Base-by-base conservation (phyloP, 1,139 yeast species). In the Petasospora rhodanensis region DNA sequence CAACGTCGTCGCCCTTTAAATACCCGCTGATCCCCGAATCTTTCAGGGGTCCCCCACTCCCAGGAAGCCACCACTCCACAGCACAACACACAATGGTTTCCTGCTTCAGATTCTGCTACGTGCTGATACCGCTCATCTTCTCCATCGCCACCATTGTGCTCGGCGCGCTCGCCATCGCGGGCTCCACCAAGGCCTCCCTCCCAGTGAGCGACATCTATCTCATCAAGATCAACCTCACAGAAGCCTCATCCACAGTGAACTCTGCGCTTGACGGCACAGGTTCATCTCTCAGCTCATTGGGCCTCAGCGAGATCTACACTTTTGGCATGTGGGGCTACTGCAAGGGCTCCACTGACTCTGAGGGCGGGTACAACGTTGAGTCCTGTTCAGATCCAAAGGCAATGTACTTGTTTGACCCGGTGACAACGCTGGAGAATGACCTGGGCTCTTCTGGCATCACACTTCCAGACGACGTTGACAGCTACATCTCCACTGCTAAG, bases 291-390 rank as follows among this genome's bases (percentile, higher is more conserved):
- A 24, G 26, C 0, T 19, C 35, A 47, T 51, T 75, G 28, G 84
- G 85, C 1, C 58, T 81, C 20, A 62, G 82, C 6, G 76, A 75
- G 31, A 73, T 76, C 18, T 81, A 80, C 53, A 67, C 78, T 12
- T 61, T 80, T 25, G 76, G 86, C 29, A 66, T 70, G 53, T 81
- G 87, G 76, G 89, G 87, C 20, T 82, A 79, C 59, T 83, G 94
- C 57, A 63, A 69, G 46, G 91, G 89, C 16, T 37, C 55, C 26
- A 54, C 55, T 10, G 54, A 57, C 25, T 37, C 45, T 14, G 20
- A 26, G 22, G 50, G 53, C 18, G 40, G 40, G 14, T 42, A 63
- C 42, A 61, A 64, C 38, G 68, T 68, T 42, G 71, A 78, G 12
- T 73, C 68, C 62, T 82, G 89, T 59, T 70, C 77, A 6, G 43